Conservation (phyloP, 2,329 filamentous ascomycete genomes). For the Coleophoma crateriformis region DNA sequence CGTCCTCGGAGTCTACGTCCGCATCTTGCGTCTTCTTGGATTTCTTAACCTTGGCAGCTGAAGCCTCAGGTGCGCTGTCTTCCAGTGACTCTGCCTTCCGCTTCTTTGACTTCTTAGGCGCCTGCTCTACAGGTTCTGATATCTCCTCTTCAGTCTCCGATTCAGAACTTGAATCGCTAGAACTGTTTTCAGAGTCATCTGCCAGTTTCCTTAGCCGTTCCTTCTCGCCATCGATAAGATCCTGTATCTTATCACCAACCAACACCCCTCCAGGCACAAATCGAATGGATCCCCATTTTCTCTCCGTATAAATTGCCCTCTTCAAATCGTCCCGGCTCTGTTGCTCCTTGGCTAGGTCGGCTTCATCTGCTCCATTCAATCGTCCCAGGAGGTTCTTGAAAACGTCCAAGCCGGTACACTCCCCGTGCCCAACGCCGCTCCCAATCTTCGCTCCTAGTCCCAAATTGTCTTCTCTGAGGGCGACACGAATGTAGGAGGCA, state of each 20-base stretch:
- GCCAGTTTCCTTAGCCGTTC: conserved; percentile 23
- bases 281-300: conserved; percentile 72
- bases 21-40: conserved; percentile 29
- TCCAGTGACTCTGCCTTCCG: conserved; percentile 39
- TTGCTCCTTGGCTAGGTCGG: conserved; percentile 65
- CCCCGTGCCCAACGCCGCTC: conserved; percentile 57
- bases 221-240: conserved; percentile 32
- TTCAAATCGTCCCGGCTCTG: conserved; percentile 63
- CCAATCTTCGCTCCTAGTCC: conserved; percentile 80
- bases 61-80: conserved; percentile 14
- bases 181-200: conserved; percentile 6
- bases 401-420: conserved; percentile 79
- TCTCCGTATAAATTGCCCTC: conserved; percentile 67
- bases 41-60: conserved; percentile 21
- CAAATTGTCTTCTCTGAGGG: conserved; percentile 84
- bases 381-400: conserved; percentile 83
- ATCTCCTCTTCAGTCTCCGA: neutral
- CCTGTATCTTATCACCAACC: conserved; percentile 50
- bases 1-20: conserved; percentile 9
- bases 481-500: conserved; percentile 77
- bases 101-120: conserved; percentile 26
- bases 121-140: conserved; percentile 7
- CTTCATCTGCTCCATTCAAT: conserved; percentile 80
- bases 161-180: neutral
- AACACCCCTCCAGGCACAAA: conserved; percentile 83